These are phyloP conservation scores for Diplodia corticola DNA, from an alignment of 2,329 filamentous ascomycete genomes.

Conservation along the genomic window DNA sequence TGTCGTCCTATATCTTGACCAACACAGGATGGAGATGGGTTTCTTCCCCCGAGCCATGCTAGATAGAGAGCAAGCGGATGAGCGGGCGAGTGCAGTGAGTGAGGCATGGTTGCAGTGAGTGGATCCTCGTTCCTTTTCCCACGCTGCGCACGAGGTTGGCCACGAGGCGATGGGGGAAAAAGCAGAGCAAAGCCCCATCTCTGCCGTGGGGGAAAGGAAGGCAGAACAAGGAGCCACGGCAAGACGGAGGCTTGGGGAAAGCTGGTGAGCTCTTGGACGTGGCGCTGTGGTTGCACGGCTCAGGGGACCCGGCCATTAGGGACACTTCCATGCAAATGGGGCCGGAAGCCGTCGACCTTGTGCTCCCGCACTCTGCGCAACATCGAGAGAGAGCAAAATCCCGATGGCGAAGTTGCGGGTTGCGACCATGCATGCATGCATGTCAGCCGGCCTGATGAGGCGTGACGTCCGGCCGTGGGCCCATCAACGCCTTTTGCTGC, in stretches of 20 bases:
- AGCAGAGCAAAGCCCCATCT: not conserved
- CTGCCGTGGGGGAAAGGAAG: not conserved
- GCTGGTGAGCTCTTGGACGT: not conserved
- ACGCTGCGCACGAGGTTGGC: not conserved
- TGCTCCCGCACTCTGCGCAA: not conserved
- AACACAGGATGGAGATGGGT: not conserved
- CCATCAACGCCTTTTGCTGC: not conserved
- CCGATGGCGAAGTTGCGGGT: not conserved
- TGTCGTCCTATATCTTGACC: not conserved
- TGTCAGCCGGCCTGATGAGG: not conserved
- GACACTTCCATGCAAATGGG: constrained; percentile 7
- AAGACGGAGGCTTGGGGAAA: not conserved
- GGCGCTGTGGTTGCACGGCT: not conserved
- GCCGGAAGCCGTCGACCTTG: not conserved
- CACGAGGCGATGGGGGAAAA: not conserved
- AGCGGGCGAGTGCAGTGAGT: not conserved
- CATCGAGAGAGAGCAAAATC: not conserved
- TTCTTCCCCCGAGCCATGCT: not conserved
- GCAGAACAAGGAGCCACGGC: not conserved
- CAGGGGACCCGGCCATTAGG: constrained; percentile 11
- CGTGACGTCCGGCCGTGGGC: not conserved
- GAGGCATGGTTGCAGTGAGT: not conserved
- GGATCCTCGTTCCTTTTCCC: not conserved
- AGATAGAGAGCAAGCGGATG: not conserved
- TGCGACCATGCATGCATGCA: not conserved